Conservation (phyloP, 805 yeast species). For the Tetrapisispora namnaoensis region DNA sequence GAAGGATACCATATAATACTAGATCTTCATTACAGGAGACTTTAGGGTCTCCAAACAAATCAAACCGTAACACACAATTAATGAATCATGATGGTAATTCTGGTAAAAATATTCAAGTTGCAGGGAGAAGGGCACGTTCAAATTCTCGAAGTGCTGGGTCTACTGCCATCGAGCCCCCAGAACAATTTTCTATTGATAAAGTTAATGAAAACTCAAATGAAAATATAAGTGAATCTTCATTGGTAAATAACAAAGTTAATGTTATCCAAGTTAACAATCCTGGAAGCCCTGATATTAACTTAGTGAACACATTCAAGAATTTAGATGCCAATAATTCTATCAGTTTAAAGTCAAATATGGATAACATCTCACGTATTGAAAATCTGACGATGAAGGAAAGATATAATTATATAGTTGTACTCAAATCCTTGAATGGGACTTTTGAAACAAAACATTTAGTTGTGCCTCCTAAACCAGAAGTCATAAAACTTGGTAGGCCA, state of each 20-base stretch:
- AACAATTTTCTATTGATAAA: background rate
- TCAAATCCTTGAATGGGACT: constrained; percentile 65
- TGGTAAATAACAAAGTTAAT: background rate
- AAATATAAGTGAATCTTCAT: background rate
- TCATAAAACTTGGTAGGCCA: constrained; percentile 78
- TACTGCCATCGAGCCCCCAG: constrained; percentile 1
- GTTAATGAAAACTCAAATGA: background rate
- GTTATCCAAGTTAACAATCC: background rate
- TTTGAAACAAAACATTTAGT: constrained; percentile 64
- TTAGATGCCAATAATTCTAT: background rate
- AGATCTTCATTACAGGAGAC: constrained; percentile 2
- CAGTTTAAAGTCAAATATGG: background rate
- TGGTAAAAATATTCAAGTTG: background rate
- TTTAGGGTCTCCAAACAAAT: background rate
- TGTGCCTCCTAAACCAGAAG: constrained; percentile 69
- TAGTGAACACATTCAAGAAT: background rate
- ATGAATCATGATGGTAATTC: background rate
- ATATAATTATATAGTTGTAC: constrained; percentile 46
- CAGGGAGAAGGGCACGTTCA: constrained; percentile 19
- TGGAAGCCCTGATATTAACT: background rate
- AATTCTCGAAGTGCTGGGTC: constrained; percentile 24
- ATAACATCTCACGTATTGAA: background rate
- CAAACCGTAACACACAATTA: background rate
- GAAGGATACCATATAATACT: background rate
- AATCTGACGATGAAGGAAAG: constrained; percentile 9